Evolutionary conservation across 2,329 filamentous ascomycete species (phyloP).

Genomic region (Aspergillus pseudoviridinutans): DNA sequence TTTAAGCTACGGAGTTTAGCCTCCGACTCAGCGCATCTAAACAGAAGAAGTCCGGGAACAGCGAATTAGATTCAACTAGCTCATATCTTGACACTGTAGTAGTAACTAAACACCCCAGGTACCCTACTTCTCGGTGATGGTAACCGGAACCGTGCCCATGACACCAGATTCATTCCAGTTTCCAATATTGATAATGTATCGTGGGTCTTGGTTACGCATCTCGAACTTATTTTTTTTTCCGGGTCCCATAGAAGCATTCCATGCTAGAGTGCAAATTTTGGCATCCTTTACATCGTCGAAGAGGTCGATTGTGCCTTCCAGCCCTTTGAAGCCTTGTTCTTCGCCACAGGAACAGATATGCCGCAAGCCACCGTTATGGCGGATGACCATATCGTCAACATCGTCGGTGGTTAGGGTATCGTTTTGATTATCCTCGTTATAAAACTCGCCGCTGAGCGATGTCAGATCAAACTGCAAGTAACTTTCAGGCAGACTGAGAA

Average conservation of each 20-base stretch:
- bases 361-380: slow-evolving; percentile 9
- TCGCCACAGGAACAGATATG: slow-evolving; percentile 9
- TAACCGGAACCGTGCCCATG: slow-evolving; percentile 6
- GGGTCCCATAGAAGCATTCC: slow-evolving; percentile 9
- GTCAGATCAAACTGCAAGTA: not conserved
- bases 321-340: slow-evolving; percentile 5
- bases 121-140: slow-evolving; percentile 1
- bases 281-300: slow-evolving; percentile 10
- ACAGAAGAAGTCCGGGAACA: too few relatives aligned
- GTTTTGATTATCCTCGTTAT: slow-evolving; percentile 5
- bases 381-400: slow-evolving; percentile 11
- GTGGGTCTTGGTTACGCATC: slow-evolving; percentile 4
- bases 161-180: slow-evolving; percentile 7
- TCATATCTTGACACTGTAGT: too few relatives aligned
- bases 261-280: slow-evolving; percentile 10
- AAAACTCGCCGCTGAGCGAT: slow-evolving; percentile 8
- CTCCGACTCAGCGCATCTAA: too few relatives aligned
- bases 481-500: not conserved
- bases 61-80: too few relatives aligned
- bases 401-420: slow-evolving; percentile 11
- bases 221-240: slow-evolving; percentile 6
- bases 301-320: slow-evolving; percentile 8
- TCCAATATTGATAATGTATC: slow-evolving; percentile 8
- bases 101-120: not conserved
- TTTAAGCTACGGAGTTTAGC: too few relatives aligned